Evolutionary conservation across 768 basidiomycete genomes (phyloP).

Genomic region (Daedaleopsis nitida): DNA sequence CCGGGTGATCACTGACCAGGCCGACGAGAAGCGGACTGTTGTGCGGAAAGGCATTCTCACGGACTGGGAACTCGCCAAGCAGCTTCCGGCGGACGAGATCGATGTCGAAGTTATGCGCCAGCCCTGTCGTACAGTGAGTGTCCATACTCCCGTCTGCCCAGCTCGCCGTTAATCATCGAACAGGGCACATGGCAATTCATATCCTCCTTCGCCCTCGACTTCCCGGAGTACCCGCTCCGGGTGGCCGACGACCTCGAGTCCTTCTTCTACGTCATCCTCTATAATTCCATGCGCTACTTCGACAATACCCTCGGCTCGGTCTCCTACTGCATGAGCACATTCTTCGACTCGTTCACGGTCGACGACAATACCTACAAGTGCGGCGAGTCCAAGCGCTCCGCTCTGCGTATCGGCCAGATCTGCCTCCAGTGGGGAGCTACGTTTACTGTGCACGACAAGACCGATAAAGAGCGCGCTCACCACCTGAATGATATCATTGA

Average conservation of each 20-base stretch:
- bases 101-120: not conserved
- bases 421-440: no score
- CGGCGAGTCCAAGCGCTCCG: no score
- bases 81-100: not conserved
- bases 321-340: not conserved
- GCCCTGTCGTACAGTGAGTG: not conserved
- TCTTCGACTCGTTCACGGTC: conserved; percentile 7
- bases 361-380: not conserved
- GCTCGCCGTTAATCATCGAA: conserved; percentile 1
- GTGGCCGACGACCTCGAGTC: conserved; percentile 19
- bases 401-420: no score
- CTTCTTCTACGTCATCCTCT: no score
- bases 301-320: not conserved
- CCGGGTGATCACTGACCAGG: not conserved
- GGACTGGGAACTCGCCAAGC: conserved; percentile 9
- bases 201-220: no score
- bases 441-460: no score
- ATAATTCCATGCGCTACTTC: conserved; percentile 4
- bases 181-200: not conserved
- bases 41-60: conserved; percentile 2
- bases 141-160: conserved; percentile 1
- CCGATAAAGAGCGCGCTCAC: no score
- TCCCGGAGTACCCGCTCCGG: not conserved
- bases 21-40: not conserved
- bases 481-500: no score